Base-by-base conservation (phyloP, 2,329 filamentous ascomycete species). In the Pestalotiopsis sp. region DNA sequence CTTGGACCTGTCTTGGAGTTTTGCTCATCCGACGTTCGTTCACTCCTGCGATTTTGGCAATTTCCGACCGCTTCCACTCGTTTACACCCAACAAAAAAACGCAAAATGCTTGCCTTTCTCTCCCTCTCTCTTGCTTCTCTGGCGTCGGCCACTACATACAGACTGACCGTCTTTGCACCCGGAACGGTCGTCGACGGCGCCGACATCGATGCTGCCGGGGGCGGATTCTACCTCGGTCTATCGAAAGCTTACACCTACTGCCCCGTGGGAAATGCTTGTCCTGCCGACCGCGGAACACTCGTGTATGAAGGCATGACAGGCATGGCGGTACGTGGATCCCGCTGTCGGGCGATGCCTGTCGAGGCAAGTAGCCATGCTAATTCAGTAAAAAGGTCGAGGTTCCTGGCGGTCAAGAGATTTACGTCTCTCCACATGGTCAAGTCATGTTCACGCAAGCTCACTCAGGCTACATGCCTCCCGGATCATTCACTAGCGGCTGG, bases 321-420 rank as follows among this genome's bases (percentile, higher is more conserved):
- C 23, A 74, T 78, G 74, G 72, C 73, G 52, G 76, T 77, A 73
- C 49, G 75, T 68, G 12, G 36, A 2, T 38, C 20, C 31, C 66
- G 56, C 36, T 67, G 14, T 12, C 38, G 4, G 12, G 17, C 59
- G 31, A 1, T 56, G 27, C 1, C 23, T 58, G 14, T 14, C 31
- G 38, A 11, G 23, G 23, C 20, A 14, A n/a, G 17, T 31, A 12
- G 6, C 23, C 25, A 38, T 27, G 3, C 41, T 68, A 17, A 23
- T 17, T 36, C 4, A 25, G 7, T 20, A 4, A 9, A 25, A 11
- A 82, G 79, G 84, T 88, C 39, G 75, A 83, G 38, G 90, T 91
- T 4, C 89, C 90, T 4, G 90, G 90, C 36, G 90, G 90, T 31
- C 90, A 92, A 74, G 79, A 83, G 68, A 83, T 91, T 73, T 92